phyloP scores from a whole-genome alignment of 805 yeast genomes.

The Saccharomycopsis selenospora region DNA sequence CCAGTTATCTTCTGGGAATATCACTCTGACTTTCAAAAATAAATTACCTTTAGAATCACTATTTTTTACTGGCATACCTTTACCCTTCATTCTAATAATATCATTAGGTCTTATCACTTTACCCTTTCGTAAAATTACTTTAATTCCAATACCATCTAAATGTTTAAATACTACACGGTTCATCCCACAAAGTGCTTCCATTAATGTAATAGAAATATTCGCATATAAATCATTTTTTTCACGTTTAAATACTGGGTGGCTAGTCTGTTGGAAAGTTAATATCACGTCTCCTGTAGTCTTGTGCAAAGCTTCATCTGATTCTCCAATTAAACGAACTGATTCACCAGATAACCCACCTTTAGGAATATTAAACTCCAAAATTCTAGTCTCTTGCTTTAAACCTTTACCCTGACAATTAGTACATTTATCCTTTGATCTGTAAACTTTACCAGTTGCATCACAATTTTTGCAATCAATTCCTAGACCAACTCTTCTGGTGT shows the following conservation, averaged over 20 bases:
- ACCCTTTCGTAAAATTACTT: conserved; percentile 62
- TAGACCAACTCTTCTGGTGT: conserved; percentile 55
- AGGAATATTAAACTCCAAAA: conserved; percentile 68
- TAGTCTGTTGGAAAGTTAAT: conserved; percentile 45
- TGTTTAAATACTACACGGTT: conserved; percentile 56
- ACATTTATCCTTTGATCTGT: conserved; percentile 64
- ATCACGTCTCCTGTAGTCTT: conserved; percentile 72
- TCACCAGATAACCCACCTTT: conserved; percentile 66
- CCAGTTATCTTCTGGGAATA: conserved; percentile 85
- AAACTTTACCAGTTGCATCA: conserved; percentile 58
- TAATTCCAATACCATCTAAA: conserved; percentile 71
- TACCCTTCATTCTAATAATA: conserved; percentile 51
- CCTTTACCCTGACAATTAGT: conserved; percentile 65
- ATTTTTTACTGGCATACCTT: conserved; percentile 75
- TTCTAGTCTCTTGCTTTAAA: conserved; percentile 54
- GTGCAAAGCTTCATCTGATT: conserved; percentile 74
- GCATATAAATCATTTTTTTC: conserved; percentile 60
- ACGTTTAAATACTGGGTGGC: conserved; percentile 45
- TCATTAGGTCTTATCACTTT: conserved; percentile 78
- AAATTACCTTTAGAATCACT: conserved; percentile 51
- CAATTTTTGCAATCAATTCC: conserved; percentile 69
- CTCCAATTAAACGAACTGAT: conserved; percentile 50
- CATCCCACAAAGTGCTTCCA: conserved; percentile 84
- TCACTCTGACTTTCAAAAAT: conserved; percentile 61
- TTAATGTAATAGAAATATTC: conserved; percentile 51